phyloP scores from a whole-genome alignment of 306 rosid genomes.

The Rosa multiflora region DNA sequence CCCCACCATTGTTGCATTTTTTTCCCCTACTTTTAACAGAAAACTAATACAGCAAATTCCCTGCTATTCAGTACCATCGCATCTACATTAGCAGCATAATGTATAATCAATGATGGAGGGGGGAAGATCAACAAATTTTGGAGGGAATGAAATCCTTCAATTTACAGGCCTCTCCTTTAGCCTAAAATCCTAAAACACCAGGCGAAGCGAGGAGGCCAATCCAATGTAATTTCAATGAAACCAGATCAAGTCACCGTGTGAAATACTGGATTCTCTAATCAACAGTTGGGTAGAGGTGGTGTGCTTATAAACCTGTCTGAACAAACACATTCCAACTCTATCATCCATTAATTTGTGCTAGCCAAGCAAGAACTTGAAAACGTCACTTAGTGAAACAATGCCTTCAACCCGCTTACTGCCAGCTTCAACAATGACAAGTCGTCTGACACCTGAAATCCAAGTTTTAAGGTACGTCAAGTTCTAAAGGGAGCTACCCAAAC shows the following conservation, averaged over 20 bases:
- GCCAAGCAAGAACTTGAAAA: slow-evolving; percentile 85
- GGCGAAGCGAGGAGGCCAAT: slow-evolving; percentile 70
- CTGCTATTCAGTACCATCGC: slow-evolving; percentile 40
- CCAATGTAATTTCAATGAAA: slow-evolving; percentile 52
- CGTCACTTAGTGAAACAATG: slow-evolving; percentile 74
- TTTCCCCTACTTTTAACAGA: slow-evolving; percentile 29
- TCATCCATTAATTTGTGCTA: slow-evolving; percentile 37
- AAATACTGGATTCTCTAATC: slow-evolving; percentile 33
- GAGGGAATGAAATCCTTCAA: slow-evolving; percentile 44
- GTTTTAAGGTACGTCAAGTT: slow-evolving; percentile 4
- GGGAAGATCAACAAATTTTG: slow-evolving; percentile 43
- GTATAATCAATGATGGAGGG: slow-evolving; percentile 35
- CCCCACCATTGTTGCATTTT: slow-evolving; percentile 26
- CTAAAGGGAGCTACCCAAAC: slow-evolving; percentile 5
- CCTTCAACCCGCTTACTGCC: slow-evolving; percentile 98
- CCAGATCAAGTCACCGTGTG: slow-evolving; percentile 42
- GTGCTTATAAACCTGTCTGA: slow-evolving; percentile 31
- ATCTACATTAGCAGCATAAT: slow-evolving; percentile 50
- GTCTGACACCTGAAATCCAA: slow-evolving; percentile 68
- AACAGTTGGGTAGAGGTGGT: slow-evolving; percentile 33
- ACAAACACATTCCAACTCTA: slow-evolving; percentile 28
- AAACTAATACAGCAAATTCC: slow-evolving; percentile 35
- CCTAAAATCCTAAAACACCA: slow-evolving; percentile 77
- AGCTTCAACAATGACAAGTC: slow-evolving; percentile 93
- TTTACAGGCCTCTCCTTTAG: slow-evolving; percentile 75